Conservation (phyloP, 331 rosid genomes). For the Phaseolus coccineus region DNA sequence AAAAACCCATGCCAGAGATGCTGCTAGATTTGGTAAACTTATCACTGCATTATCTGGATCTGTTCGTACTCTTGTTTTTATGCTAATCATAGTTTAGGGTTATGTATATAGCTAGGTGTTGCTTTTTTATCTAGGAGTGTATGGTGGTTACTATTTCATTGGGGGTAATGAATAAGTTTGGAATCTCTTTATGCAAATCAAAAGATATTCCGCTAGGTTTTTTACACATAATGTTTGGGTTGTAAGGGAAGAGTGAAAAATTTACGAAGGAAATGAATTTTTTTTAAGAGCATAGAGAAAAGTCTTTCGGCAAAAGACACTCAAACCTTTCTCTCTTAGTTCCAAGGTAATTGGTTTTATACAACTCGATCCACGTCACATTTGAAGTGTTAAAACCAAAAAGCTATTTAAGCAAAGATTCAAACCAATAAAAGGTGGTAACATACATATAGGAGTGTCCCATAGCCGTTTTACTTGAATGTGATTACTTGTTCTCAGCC, state of each 20-base stretch:
- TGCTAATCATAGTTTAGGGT: no score
- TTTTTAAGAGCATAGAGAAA: slow-evolving; percentile 45
- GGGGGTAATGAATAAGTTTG: slow-evolving; percentile 61
- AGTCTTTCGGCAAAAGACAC: slow-evolving; percentile 56
- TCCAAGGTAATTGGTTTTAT: slow-evolving; percentile 45
- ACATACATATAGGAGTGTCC: slow-evolving; percentile 8
- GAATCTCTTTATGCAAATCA: slow-evolving; percentile 74
- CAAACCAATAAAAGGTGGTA: slow-evolving; percentile 47
- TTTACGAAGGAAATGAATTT: slow-evolving; percentile 40
- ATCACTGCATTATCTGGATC: neutral
- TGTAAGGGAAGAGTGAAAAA: slow-evolving; percentile 44
- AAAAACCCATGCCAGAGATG: slow-evolving; percentile 49
- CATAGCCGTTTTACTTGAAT: slow-evolving; percentile 55
- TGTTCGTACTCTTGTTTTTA: no score
- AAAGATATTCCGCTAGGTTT: slow-evolving; percentile 47
- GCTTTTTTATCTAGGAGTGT: slow-evolving; percentile 17
- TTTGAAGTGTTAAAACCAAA: slow-evolving; percentile 58
- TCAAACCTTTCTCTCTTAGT: slow-evolving; percentile 43
- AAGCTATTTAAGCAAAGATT: slow-evolving; percentile 56
- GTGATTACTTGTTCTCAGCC: slow-evolving; percentile 32
- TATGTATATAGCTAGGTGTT: slow-evolving; percentile 13
- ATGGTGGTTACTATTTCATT: slow-evolving; percentile 41
- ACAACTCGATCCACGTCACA: slow-evolving; percentile 51
- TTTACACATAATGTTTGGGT: slow-evolving; percentile 42
- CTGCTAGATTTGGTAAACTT: slow-evolving; percentile 45